Evolutionary conservation across 2,329 filamentous ascomycete species (phyloP), one percentile per base, ranked within the genome.

Genomic region (Epichloe sibirici): DNA sequence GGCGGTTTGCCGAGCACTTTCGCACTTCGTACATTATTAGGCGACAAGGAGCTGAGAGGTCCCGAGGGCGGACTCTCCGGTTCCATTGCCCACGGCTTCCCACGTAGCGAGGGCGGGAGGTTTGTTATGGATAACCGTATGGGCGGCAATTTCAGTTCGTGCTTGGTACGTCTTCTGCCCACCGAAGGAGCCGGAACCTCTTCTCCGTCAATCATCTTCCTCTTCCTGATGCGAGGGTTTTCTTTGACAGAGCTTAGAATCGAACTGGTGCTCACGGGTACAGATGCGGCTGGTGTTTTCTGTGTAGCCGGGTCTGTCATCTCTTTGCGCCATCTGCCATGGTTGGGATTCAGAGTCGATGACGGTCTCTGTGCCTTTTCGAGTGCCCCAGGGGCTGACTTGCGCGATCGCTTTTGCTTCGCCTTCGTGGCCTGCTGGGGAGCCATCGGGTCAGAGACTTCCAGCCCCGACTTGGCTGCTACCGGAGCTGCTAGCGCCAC

Each of bases 171-270:
- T 42, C 53, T 55, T 45, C 54, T 54, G 13, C 57, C 53, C 25
- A 53, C 53, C 3, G 44, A 47, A 4, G 58, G 58, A 8, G 54
- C 55, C 2, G 53, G 54, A 35, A 66, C 61, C 51, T 67, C 65
- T 42, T 66, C 69, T 8, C 71, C 72, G 25, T 71, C 63, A 50
- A 74, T 70, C 57, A 64, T 68, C 59, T 76, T 77, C 13, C 70
- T 69, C 59, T 74, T 77, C 54, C 75, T 68, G 40, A 69, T 65
- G 23, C 74, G 69, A 5, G 69, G 70, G 40, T 74, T 71, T 9
- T 66, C 65, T 59, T 79, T 79, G 53, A 79, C 75, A 1, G 74
- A 72, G 8, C 71, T 68, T 4, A 73, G 63, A n/a, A 79, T 79
- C 3, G 77, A 77, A 53, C 63, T 71, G 45, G 56, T 54, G 34